Base-by-base conservation (phyloP, 2,329 filamentous ascomycete genomes). In the Fusarium graminum region DNA sequence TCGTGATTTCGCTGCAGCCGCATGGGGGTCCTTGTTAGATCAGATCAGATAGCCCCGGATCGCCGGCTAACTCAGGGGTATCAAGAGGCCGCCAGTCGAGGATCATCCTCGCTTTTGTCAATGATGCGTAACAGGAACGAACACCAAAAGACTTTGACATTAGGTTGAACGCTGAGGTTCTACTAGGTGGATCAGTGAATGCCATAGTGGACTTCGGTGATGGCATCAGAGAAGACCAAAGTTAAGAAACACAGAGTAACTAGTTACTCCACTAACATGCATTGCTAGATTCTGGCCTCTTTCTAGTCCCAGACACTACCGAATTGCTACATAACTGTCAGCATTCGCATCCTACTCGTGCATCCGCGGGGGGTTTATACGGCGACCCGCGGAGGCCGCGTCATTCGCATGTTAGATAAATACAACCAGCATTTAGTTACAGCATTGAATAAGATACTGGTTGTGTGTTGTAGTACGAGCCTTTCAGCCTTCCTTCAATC, bases 41-140 rank as follows among this genome's bases (percentile, higher is more conserved):
- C 19, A 13, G 13, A 34, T 40, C 34, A 40, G 28, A 25, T 41
- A n/a, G 30, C 25, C 34, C 32, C 16, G 16, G 25, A 54, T 41
- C 28, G 38, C 12, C 28, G 41, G 17, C n/a, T 43, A n/a, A n/a
- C 41, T 42, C 44, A 55, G 41, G 63, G 63, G 63, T 30, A 39
- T 34, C 11, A 12, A 46, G 63, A 67, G 63, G 63, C 63, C 67
- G 28, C 58, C 61, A n/a, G 47, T 60, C n/a, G 28, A 55, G n/a
- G 11, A 16, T 22, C 9, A 30, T 22, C 17, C 4, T n/a, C 8
- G 29, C 38, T 46, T 40, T 51, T 36, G 59, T 44, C 14, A 22
- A 56, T 54, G 57, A 56, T 57, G 39, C 52, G 46, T 52, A 58
- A 65, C 51, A 28, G 26, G 29, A 56, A 36, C 43, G 30, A 52